Percentiles rank a stretch among this genome's conserved stretches.
These are phyloP conservation scores for Brettanomyces custersianus DNA, from an alignment of 805 yeast species.

Conservation along the genomic window DNA sequence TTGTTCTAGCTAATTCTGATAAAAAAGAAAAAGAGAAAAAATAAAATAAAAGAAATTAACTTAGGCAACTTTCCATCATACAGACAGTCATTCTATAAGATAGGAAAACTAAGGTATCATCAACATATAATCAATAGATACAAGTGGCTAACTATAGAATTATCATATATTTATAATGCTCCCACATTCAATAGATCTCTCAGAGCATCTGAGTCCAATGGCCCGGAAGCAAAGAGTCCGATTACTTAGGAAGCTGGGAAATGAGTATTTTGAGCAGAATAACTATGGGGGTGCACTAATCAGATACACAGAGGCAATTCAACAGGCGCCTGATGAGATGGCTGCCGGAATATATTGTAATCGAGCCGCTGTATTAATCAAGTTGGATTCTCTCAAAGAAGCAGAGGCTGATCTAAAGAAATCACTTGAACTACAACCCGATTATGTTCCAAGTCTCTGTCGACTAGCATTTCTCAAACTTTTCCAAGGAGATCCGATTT, in stretches of 20 bases:
- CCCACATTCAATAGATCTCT: too few relatives aligned
- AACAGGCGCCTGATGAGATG: constrained; percentile 23
- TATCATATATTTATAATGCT: too few relatives aligned
- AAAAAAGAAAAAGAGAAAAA: too few relatives aligned
- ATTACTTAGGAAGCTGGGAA: constrained; percentile 19
- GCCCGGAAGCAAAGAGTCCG: neutral
- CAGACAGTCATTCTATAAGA: too few relatives aligned
- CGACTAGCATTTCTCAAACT: constrained; percentile 29
- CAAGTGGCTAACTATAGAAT: too few relatives aligned
- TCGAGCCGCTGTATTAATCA: constrained; percentile 32
- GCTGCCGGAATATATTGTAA: constrained; percentile 29
- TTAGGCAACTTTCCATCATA: too few relatives aligned
- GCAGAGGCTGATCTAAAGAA: constrained; percentile 28
- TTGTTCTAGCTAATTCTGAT: too few relatives aligned
- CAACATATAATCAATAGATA: too few relatives aligned
- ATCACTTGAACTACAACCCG: constrained; percentile 25
- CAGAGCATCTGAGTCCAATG: too few relatives aligned
- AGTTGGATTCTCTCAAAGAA: constrained; percentile 25
- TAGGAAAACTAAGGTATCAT: too few relatives aligned
- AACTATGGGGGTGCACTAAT: constrained; percentile 27
- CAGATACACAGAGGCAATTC: constrained; percentile 29
- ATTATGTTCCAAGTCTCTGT: constrained; percentile 30
- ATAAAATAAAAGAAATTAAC: too few relatives aligned
- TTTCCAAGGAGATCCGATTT: constrained; percentile 27
- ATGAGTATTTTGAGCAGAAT: constrained; percentile 17